A percentile compares a stretch with the other conserved stretches of the same genome.
These are phyloP conservation scores for Fusarium tricinctum DNA, from an alignment of 2,329 filamentous ascomycete species.

Conservation along the genomic window DNA sequence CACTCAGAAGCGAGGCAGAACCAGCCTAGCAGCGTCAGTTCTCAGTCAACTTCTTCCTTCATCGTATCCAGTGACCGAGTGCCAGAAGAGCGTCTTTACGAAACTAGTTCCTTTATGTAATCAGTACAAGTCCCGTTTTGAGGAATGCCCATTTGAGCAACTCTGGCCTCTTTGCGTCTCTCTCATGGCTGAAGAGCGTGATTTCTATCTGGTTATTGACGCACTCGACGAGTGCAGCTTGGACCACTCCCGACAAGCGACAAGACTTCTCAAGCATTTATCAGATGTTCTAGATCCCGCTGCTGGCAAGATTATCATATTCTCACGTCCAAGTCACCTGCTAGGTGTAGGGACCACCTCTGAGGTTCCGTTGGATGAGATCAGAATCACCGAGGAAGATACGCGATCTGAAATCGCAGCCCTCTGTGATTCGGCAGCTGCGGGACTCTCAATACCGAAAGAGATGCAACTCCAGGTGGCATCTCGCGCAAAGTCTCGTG, in stretches of 20 bases:
- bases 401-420: not conserved
- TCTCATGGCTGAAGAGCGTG: not conserved
- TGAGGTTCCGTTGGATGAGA: not conserved
- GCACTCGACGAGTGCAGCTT: not conserved
- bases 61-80: not conserved
- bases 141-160: not conserved
- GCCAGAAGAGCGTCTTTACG: not conserved
- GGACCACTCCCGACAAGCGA: not conserved
- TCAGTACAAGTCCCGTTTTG: not conserved
- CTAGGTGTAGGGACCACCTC: not conserved
- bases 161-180: not conserved
- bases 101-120: not conserved
- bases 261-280: not conserved
- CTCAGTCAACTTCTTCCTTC: not conserved
- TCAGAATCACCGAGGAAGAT: not conserved
- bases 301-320: not conserved
- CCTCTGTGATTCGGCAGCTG: not conserved
- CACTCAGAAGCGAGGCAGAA: not conserved
- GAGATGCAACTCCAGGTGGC: not conserved
- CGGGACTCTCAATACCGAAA: not conserved
- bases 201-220: not conserved
- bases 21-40: not conserved
- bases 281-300: not conserved
- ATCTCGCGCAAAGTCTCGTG: not conserved
- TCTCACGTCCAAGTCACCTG: not conserved